Evolutionary conservation across 164 flowering plant species (phyloP).

Genomic region (Brasenia schreberi): DNA sequence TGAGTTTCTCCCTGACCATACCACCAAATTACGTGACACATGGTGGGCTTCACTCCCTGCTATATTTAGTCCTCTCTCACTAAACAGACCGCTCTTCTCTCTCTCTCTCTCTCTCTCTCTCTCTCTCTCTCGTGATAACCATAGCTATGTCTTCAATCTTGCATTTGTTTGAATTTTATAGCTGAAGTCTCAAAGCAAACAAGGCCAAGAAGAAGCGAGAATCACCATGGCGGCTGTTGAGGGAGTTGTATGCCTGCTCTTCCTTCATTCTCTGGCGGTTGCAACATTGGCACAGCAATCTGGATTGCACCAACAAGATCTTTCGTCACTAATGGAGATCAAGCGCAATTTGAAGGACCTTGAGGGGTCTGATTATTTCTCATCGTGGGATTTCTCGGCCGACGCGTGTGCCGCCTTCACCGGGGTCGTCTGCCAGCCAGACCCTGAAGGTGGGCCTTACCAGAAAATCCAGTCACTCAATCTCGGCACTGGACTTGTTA

Average conservation of each 20-base stretch:
- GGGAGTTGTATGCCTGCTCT: slow-evolving; percentile 1
- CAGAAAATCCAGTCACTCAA: slow-evolving; percentile 30
- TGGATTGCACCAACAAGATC: slow-evolving; percentile 14
- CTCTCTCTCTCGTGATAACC: neutral
- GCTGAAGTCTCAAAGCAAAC: neutral
- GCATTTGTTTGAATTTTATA: neutral
- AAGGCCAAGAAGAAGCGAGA: neutral
- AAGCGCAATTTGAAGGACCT: slow-evolving; percentile 28
- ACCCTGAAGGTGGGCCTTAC: neutral
- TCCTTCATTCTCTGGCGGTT: neutral
- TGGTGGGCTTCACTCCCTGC: neutral
- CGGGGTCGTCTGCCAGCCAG: slow-evolving; percentile 33
- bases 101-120: neutral
- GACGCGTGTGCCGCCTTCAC: slow-evolving; percentile 47
- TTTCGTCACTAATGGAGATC: slow-evolving; percentile 25
- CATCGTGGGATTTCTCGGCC: slow-evolving; percentile 49
- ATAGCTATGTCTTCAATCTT: neutral
- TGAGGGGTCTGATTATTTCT: slow-evolving; percentile 33
- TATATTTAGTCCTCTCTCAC: neutral
- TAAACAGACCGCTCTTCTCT: neutral
- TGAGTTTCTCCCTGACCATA: no score
- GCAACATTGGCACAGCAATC: neutral
- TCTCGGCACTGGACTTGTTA: slow-evolving; percentile 51
- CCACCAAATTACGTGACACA: neutral
- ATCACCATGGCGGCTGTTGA: neutral